Evolutionary conservation across 495 filamentous ascomycete species (phyloP), one percentile per base, ranked within the genome.

Genomic region (Hypoxylon perforatum): DNA sequence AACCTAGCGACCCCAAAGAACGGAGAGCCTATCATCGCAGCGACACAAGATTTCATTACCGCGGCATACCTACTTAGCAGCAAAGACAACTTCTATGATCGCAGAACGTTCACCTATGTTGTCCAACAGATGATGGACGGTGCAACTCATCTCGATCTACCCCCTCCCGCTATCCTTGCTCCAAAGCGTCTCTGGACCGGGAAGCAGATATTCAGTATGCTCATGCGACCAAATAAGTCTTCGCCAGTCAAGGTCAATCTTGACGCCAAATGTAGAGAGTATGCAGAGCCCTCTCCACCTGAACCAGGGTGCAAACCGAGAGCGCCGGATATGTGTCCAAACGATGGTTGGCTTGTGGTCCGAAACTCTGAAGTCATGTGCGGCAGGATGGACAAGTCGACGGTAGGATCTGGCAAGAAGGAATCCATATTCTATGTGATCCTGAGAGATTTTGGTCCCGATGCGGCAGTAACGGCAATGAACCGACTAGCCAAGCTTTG

Each of bases 341-440:
- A 97, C 65, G 95, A 99, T 76, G 85, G 86, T 6, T 97, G 90
- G 86, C 81, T 99, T 22, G 91, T 96, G 14, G 88, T 99, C 66
- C 90, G 95, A 39, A 97, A 98, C 69, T 97, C 94, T 0, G 95
- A 97, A 75, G 88, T 99, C 61, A 97, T 99, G 93, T 97, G 95
- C 71, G 95, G 95, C 69, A 87, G 92, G 35, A 97, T 99, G 93
- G 95, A 99, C 78, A 99, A 99, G 73, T 89, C 91, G 1, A 97
- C 93, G 0, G 91, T 99, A 41, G 95, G 95, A 65, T 92, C 90
- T 11, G 95, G 95, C 71, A 98, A 98, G 81, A 99, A 99, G 75
- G 94, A 97, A 74, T 97, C 92, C 3, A 86, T 99, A 9, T 99
- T 98, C 77, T 99, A 97, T 69, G 91, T 97, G 55, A 94, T 99